Evolutionary conservation across 1,284 basidiomycete genomes (phyloP), one percentile per base, ranked within the genome.

Genomic region (Grifola frondosa): DNA sequence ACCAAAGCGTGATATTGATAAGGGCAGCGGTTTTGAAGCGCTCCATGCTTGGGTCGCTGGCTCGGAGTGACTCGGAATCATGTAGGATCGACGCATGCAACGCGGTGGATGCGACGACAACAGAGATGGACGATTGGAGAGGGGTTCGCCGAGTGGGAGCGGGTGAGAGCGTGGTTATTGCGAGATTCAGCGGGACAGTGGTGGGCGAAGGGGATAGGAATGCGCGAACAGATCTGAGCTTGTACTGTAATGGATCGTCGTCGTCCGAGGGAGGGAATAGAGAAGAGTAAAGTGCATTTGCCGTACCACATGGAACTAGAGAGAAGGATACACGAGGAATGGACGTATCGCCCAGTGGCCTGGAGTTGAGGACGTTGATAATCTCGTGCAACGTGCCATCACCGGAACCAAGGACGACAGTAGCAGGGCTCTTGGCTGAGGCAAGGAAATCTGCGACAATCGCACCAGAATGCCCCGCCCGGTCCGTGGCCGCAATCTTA

Each of bases 331-430:
- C 48, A 23, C 46, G 50, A 1, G 53, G 44, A 24, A 38, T 29
- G 17, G 51, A 49, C 15, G 29, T 45, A 26, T 37, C 43, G 43
- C 44, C 46, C 28, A 31, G 61, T 13, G 58, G 51, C 11, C 57
- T 56, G 22, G 56, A 58, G 40, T 73, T 66, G 23, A 89, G 58
- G 6, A 73, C 69, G 48, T 88, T 85, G 54, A 92, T 72, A 42
- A 94, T 77, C 60, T 95, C 91, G 61, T 93, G 88, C 23, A 93
- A 70, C 1, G 92, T 95, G n/a, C 92, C 91, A 61, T 96, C 92
- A 9, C 92, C 92, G 3, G 89, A 89, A n/a, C 75, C 80, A 11
- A 93, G 68, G 35, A 91, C 62, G 32, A 91, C 57, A 2, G 70
- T 72, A 32, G 78, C 44, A 31, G 43, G 52, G 16, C 47, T 58